Conservation (phyloP, 225 moss, liverwort and hornwort genomes). For the Rhytidiadelphus loreus region DNA sequence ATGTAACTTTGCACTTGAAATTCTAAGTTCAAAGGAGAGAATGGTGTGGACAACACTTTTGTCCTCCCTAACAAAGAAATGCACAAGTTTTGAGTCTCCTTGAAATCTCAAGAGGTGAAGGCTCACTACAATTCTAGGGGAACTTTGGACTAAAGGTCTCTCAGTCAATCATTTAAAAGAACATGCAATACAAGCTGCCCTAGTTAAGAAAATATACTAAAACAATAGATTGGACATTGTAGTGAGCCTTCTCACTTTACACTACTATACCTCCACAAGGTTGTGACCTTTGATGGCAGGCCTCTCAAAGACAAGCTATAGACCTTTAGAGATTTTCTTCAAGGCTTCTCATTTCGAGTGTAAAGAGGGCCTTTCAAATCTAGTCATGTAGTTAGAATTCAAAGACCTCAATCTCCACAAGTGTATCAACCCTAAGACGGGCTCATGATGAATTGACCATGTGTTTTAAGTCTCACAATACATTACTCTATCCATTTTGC, state of each 20-base stretch:
- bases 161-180: background rate
- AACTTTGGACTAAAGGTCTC: background rate
- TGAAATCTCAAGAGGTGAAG: background rate
- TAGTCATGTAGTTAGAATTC: background rate
- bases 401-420: background rate
- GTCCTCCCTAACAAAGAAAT: background rate
- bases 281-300: rapidly evolving
- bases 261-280: background rate
- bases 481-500: background rate
- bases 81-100: background rate
- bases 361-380: background rate
- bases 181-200: rapidly evolving
- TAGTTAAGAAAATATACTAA: background rate
- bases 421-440: background rate
- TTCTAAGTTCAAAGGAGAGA: background rate
- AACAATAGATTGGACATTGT: background rate
- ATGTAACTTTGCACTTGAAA: background rate
- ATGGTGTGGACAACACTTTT: background rate
- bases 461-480: background rate
- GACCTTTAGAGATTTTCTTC: background rate
- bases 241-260: background rate
- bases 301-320: background rate
- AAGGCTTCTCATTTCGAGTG: background rate
- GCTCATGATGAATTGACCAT: background rate
- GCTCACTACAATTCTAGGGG: background rate